Evolutionary conservation across 2,329 filamentous ascomycete species (phyloP), one percentile per base, ranked within the genome.

Genomic region (Diaporthe sp.): DNA sequence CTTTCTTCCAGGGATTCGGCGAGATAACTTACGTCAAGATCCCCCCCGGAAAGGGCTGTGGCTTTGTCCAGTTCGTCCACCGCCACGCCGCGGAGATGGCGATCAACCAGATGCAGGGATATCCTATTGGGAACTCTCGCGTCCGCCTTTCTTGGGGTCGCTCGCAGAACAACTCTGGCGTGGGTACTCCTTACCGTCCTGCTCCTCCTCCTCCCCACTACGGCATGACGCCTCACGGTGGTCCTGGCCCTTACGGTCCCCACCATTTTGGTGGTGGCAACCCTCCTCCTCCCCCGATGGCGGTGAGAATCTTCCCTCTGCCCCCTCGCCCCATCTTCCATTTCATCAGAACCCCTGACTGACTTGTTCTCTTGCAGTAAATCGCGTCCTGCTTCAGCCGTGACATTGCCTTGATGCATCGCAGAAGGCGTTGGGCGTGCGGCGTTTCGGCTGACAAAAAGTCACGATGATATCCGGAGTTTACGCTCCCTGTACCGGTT

Each of bases 21-120:
- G 97, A 99, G 85, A 99, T 99, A 83, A 99, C 97, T 81, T 99
- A 99, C 85, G 97, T 99, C 88, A 99, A 99, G 92, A 99, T 99
- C 76, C 97, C 97, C 72, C 96, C 97, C 79, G 97, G 97, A 87
- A 99, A 99, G 91, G 97, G 97, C 80, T 99, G 97, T 83, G 97
- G 97, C 75, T 99, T 99, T 83, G 97, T 99, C 76, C 97, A 99
- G 86, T 99, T 99, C 81, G 97, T 99, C 75, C 97, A 99, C 88
- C 95, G 97, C 79, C 97, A 99, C 82, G 97, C 97, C 72, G 97
- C 97, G 19, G 97, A 99, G 88, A 99, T 99, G 97, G 97, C 97
- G 80, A 99, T 99, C 91, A 99, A 99, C 88, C 97, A 99, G 87
- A 99, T 99, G 97, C 97, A 99, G 87, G 97, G 97, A 77, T 99